Conservation (phyloP, 768 basidiomycete genomes). For the Phylloporus rhodoxanthus region DNA sequence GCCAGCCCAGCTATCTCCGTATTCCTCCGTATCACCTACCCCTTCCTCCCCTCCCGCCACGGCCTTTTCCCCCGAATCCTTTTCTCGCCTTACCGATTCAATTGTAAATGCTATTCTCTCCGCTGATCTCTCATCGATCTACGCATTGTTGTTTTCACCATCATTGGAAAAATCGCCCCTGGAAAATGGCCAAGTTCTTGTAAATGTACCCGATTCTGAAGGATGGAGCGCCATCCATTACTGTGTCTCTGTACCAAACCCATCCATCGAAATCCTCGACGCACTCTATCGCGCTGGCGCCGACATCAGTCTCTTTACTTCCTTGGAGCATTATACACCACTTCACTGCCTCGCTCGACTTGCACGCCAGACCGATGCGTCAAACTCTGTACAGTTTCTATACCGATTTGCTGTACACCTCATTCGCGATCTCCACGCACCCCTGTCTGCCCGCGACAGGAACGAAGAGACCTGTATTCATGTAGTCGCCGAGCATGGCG, state of each 20-base stretch:
- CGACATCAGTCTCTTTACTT: constrained; percentile 65
- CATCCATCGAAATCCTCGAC: constrained; percentile 60
- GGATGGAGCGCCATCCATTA: constrained; percentile 76
- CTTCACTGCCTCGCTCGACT: constrained; percentile 59
- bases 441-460: constrained; percentile 58
- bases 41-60: constrained; percentile 25
- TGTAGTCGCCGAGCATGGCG: constrained; percentile 70
- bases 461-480: constrained; percentile 75
- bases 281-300: constrained; percentile 72
- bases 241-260: constrained; percentile 50
- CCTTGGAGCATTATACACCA: constrained; percentile 55
- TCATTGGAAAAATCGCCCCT: constrained; percentile 40
- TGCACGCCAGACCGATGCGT: constrained; percentile 29
- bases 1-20: constrained; percentile 24
- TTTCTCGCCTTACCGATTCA: constrained; percentile 41
- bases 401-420: constrained; percentile 63
- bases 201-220: constrained; percentile 60
- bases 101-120: constrained; percentile 51
- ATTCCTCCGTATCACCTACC: constrained; percentile 17
- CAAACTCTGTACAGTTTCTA: constrained; percentile 36
- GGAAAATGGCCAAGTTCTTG: constrained; percentile 41
- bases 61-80: constrained; percentile 38
- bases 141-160: constrained; percentile 49
- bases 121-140: constrained; percentile 46
- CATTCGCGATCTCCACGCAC: constrained; percentile 62